A percentile compares a stretch with the other conserved stretches of the same genome.
These are phyloP conservation scores for Boletus reticuloceps DNA, from an alignment of 768 basidiomycete genomes.

Conservation along the genomic window DNA sequence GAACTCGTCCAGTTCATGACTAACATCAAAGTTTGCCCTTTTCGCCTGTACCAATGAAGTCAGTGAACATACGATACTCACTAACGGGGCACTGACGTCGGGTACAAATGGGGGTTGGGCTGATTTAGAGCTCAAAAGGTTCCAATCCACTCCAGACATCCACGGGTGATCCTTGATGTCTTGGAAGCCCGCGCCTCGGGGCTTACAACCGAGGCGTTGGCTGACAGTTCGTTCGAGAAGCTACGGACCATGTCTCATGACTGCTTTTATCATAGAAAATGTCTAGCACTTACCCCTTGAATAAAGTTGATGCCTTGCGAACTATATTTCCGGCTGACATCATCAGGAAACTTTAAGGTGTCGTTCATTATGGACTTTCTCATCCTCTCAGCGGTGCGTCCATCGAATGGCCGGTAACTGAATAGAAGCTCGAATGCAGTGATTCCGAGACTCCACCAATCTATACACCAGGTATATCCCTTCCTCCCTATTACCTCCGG, in stretches of 20 bases:
- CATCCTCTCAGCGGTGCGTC: slow-evolving; percentile 85
- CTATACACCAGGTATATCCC: slow-evolving; percentile 90
- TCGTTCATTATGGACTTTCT: slow-evolving; percentile 84
- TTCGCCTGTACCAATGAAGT: slow-evolving; percentile 59
- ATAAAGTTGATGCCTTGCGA: slow-evolving; percentile 64
- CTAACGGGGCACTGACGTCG: slow-evolving; percentile 61
- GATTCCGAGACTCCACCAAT: slow-evolving; percentile 96
- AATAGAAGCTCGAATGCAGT: slow-evolving; percentile 90
- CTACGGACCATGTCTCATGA: slow-evolving; percentile 39
- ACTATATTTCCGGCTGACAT: slow-evolving; percentile 58
- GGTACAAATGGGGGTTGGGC: slow-evolving; percentile 84
- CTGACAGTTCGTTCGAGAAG: slow-evolving; percentile 80
- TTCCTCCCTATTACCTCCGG: slow-evolving; percentile 91
- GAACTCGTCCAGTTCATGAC: slow-evolving; percentile 96
- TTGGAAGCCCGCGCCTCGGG: slow-evolving; percentile 65
- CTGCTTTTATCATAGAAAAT: background rate
- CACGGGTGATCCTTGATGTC: slow-evolving; percentile 84
- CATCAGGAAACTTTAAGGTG: slow-evolving; percentile 72
- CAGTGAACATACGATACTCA: background rate
- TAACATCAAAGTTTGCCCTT: slow-evolving; percentile 96
- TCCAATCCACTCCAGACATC: slow-evolving; percentile 85
- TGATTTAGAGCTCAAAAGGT: slow-evolving; percentile 64
- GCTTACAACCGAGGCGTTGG: slow-evolving; percentile 77
- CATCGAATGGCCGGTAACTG: slow-evolving; percentile 83
- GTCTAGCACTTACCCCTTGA: slow-evolving; percentile 51